These are phyloP conservation scores for Schizophyllum commune DNA, from an alignment of 1,284 basidiomycete genomes.

Conservation along the genomic window DNA sequence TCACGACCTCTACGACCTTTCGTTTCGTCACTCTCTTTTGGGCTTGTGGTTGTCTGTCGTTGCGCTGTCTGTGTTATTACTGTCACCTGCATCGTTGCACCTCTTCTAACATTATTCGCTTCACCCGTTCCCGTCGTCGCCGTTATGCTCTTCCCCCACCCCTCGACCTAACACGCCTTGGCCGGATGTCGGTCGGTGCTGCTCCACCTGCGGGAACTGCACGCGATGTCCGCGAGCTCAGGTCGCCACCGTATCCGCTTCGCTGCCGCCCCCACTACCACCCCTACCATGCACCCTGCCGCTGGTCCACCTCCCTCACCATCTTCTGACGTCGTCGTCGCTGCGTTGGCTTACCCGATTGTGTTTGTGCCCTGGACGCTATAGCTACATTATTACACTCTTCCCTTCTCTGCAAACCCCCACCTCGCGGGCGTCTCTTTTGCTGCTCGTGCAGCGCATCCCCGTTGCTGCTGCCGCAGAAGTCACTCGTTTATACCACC, in stretches of 20 bases:
- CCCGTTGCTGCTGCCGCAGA: neutral
- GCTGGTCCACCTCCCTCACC: neutral
- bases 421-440: conserved; percentile 12
- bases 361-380: neutral
- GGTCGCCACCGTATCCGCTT: neutral
- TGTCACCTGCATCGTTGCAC: neutral
- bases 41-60: neutral
- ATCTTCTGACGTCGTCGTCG: neutral
- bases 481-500: conserved; percentile 18
- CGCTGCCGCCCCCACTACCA: neutral
- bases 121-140: neutral
- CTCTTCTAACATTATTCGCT: neutral
- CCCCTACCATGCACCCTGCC: conserved; percentile 3
- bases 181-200: neutral
- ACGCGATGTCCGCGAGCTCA: too few species aligned
- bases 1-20: neutral
- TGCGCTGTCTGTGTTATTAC: neutral
- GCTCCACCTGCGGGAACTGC: conserved; percentile 7
- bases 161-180: neutral
- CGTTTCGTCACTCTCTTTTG: conserved; percentile 1
- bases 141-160: neutral
- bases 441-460: conserved; percentile 19
- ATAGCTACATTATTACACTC: conserved; percentile 4
- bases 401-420: conserved; percentile 3
- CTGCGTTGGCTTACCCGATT: neutral